A percentile compares a stretch with the other conserved stretches of the same genome.
phyloP scores from a whole-genome alignment of 768 basidiomycete genomes.

The Hirschioporus abietinus region DNA sequence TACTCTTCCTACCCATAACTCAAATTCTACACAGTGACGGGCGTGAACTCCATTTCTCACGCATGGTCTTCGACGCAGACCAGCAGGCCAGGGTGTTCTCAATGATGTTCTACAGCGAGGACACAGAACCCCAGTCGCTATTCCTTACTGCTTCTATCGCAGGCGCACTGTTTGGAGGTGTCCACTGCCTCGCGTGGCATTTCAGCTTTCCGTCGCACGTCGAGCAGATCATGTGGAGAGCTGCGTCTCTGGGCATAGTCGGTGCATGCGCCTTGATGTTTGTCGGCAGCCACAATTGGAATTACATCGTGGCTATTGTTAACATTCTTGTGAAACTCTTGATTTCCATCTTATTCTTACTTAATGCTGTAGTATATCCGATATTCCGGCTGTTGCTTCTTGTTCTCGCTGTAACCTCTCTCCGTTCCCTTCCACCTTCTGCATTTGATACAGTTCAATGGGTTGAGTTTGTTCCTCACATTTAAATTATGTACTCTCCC shows the following conservation, averaged over 20 bases:
- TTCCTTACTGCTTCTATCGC: background rate
- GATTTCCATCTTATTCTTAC: too few species aligned
- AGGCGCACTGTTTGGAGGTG: conserved; percentile 17
- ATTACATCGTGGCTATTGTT: conserved; percentile 25
- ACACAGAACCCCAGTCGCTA: background rate
- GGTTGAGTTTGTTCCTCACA: background rate
- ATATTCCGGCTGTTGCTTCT: background rate
- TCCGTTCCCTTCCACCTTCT: background rate
- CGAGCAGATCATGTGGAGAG: background rate
- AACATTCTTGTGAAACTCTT: too few species aligned
- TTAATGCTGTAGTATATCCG: conserved; percentile 4
- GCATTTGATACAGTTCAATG: background rate
- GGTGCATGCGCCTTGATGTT: too few species aligned
- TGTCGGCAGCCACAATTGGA: too few species aligned
- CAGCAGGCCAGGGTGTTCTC: background rate
- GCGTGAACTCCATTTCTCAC: too few species aligned
- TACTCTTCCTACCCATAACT: too few species aligned
- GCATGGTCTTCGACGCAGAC: too few species aligned
- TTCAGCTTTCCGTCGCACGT: conserved; percentile 6
- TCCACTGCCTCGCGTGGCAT: conserved; percentile 3
- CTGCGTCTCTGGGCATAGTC: background rate
- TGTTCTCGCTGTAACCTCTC: conserved; percentile 4
- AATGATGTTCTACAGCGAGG: background rate
- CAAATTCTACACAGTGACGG: too few species aligned
- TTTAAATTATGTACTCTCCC: background rate